Conservation (phyloP, 1,139 yeast species). For the Groenewaldozyma auringiensis region DNA sequence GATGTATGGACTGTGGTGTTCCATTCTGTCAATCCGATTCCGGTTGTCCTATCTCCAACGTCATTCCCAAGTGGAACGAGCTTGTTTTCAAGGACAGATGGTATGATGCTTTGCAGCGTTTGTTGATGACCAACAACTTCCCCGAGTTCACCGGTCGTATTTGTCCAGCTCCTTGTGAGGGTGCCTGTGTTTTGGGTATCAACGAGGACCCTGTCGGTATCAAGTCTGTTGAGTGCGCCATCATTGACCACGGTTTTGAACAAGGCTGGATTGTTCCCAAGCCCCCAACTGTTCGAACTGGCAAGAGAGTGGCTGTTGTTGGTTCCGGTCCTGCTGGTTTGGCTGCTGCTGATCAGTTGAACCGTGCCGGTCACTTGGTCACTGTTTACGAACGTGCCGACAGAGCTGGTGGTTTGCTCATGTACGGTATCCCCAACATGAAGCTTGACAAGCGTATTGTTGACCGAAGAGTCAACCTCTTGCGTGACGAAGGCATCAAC, state of each 20-base stretch:
- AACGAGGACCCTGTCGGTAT: conserved; percentile 95
- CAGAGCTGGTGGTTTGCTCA: conserved; percentile 91
- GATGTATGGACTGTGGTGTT: conserved; percentile 99
- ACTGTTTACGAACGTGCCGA: conserved; percentile 91
- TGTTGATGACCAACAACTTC: conserved; percentile 94
- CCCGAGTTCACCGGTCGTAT: conserved; percentile 98
- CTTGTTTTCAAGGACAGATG: conserved; percentile 91
- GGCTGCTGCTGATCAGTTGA: conserved; percentile 93
- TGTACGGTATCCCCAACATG: conserved; percentile 99
- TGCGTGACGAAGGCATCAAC: conserved; percentile 84
- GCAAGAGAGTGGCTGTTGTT: conserved; percentile 74
- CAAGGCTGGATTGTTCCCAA: conserved; percentile 92
- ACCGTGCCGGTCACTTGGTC: conserved; percentile 89
- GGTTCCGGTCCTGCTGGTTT: conserved; percentile 98
- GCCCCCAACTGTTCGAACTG: conserved; percentile 75
- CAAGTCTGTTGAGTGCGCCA: conserved; percentile 92
- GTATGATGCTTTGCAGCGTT: conserved; percentile 87
- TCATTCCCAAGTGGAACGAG: conserved; percentile 97
- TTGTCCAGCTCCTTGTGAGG: conserved; percentile 99
- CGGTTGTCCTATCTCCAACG: conserved; percentile 95
- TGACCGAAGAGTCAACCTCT: conserved; percentile 83
- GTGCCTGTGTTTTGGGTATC: conserved; percentile 94
- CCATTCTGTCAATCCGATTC: conserved; percentile 98
- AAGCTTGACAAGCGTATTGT: conserved; percentile 90
- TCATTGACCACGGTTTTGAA: conserved; percentile 91